Percentiles rank a stretch among this genome's conserved stretches.
phyloP scores from a whole-genome alignment of 345 rosid genomes.

The Euphorbia lathyris region DNA sequence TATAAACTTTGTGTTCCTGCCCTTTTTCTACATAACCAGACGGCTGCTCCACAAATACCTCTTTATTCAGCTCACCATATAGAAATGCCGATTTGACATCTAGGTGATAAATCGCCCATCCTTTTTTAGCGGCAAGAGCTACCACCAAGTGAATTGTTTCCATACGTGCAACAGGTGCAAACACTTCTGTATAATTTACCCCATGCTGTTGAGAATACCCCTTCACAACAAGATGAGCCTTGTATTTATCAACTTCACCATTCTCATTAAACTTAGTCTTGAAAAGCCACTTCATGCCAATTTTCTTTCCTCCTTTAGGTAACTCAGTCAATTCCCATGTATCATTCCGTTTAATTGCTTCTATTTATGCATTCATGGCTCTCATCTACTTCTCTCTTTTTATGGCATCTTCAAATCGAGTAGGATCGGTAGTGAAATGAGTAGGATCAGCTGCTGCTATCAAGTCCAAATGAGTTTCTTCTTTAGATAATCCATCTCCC shows the following conservation, averaged over 20 bases:
- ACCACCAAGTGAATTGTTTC: no score
- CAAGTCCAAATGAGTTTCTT: neutral
- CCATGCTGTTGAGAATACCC: neutral
- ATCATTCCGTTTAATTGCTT: constrained; percentile 9
- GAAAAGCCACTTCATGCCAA: no score
- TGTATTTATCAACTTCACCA: neutral
- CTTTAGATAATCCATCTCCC: neutral
- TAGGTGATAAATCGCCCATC: neutral
- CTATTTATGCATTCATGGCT: constrained; percentile 13
- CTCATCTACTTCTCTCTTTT: constrained; percentile 5
- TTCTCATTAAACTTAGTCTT: no score
- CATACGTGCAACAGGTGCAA: no score
- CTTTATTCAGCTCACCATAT: neutral
- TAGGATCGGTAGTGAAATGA: neutral
- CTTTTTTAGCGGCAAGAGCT: neutral
- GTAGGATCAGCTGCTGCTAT: neutral
- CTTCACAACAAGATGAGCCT: neutral
- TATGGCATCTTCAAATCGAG: neutral
- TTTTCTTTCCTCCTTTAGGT: no score
- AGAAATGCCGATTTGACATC: neutral
- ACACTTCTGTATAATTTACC: neutral
- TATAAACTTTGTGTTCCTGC: neutral
- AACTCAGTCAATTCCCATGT: no score
- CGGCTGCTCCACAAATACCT: neutral
- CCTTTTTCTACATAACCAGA: neutral